Evolutionary conservation across 1,139 yeast species (phyloP).

Genomic region (Geotrichum histeridarum): DNA sequence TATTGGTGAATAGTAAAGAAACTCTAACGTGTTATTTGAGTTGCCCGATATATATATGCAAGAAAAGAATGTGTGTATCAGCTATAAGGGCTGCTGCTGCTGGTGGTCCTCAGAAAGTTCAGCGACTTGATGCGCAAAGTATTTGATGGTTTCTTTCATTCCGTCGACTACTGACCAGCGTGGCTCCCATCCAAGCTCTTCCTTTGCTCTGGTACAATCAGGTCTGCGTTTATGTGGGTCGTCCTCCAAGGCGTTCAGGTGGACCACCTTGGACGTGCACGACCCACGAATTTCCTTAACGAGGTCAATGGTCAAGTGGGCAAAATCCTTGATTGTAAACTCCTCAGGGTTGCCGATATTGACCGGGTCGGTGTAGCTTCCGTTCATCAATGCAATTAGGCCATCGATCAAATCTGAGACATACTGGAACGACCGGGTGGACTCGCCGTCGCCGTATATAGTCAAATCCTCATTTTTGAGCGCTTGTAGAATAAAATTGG

Average conservation of each 20-base stretch:
- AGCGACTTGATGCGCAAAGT: slow-evolving; percentile 23
- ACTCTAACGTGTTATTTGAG: no score
- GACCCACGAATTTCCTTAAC: slow-evolving; percentile 23
- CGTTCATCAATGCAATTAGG: slow-evolving; percentile 27
- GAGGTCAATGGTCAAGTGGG: slow-evolving; percentile 24
- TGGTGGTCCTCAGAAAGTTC: slow-evolving; percentile 1
- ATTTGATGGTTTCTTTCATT: slow-evolving; percentile 26
- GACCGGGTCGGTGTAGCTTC: slow-evolving; percentile 26
- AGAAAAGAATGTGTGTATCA: no score
- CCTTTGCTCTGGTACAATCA: slow-evolving; percentile 26
- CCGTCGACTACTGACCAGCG: slow-evolving; percentile 28
- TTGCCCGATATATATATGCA: no score
- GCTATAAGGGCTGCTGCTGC: slow-evolving; percentile 8
- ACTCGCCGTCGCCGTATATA: slow-evolving; percentile 28
- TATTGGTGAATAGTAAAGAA: no score
- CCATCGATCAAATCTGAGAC: slow-evolving; percentile 31
- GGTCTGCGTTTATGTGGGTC: slow-evolving; percentile 29
- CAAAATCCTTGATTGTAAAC: slow-evolving; percentile 27
- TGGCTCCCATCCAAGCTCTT: slow-evolving; percentile 27
- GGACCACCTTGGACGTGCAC: slow-evolving; percentile 24
- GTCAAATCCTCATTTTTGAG: slow-evolving; percentile 27
- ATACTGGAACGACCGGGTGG: slow-evolving; percentile 30
- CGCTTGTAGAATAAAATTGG: slow-evolving; percentile 30
- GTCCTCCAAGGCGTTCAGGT: slow-evolving; percentile 25
- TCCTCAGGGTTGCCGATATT: slow-evolving; percentile 31